A percentile compares a stretch with the other conserved stretches of the same genome.
Evolutionary conservation across 2,329 filamentous ascomycete genomes (phyloP).

Genomic region (Gaeumannomyces sp.): DNA sequence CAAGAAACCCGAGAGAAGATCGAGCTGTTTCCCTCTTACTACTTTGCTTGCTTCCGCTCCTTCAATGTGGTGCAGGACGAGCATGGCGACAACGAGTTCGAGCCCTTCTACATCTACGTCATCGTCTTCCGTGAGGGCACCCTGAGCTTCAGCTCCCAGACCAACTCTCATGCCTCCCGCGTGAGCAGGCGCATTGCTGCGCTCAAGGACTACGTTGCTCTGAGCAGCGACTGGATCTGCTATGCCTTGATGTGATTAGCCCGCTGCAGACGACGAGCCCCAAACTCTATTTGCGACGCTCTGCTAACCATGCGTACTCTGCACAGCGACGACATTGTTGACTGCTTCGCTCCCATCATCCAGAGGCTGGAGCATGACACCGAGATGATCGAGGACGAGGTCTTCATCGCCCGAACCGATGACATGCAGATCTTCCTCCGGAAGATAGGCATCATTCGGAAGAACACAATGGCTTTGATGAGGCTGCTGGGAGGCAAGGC

Average conservation of each 20-base stretch:
- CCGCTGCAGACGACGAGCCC: neutral
- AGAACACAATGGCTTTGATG: constrained; percentile 90
- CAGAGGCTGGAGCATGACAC: constrained; percentile 80
- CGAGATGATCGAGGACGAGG: constrained; percentile 89
- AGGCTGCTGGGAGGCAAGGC: constrained; percentile 92
- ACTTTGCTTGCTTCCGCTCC: constrained; percentile 95
- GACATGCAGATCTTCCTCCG: constrained; percentile 84
- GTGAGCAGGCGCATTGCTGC: constrained; percentile 88
- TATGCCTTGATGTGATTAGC: constrained; percentile 82
- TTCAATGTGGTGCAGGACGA: constrained; percentile 77
- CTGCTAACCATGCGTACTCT: constrained; percentile 19
- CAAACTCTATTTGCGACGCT: neutral
- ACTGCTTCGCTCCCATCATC: constrained; percentile 88
- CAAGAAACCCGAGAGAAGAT: constrained; percentile 98
- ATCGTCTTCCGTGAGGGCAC: constrained; percentile 95
- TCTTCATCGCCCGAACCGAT: constrained; percentile 85
- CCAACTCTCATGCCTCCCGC: constrained; percentile 79
- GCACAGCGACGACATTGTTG: constrained; percentile 87
- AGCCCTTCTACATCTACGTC: constrained; percentile 94
- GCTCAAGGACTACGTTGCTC: constrained; percentile 87
- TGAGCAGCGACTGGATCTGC: constrained; percentile 98
- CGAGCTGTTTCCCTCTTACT: constrained; percentile 94
- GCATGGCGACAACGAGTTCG: constrained; percentile 74
- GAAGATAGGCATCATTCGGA: constrained; percentile 82
- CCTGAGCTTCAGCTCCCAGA: constrained; percentile 86